phyloP scores from a whole-genome alignment of 1,284 basidiomycete species.

The Ustilago shanxiensis region DNA sequence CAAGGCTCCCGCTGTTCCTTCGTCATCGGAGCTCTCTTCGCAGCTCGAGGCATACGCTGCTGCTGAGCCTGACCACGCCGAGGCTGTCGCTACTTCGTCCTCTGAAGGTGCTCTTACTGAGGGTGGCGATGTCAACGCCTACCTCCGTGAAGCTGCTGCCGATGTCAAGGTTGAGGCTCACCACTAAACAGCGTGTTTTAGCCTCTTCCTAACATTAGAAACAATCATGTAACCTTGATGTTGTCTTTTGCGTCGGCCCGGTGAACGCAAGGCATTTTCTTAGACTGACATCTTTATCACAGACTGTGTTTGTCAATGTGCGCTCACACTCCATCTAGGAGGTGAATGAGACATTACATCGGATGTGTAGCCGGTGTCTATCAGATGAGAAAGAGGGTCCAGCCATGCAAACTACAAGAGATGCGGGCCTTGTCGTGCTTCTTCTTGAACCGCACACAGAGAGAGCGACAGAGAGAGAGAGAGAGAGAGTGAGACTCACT shows the following conservation, averaged over 20 bases:
- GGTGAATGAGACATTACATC: background rate
- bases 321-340: background rate
- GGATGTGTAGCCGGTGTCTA: background rate
- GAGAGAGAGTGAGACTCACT: too few relatives aligned
- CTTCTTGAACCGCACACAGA: background rate
- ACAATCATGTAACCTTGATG: conserved; percentile 8
- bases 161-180: conserved; percentile 66
- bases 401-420: background rate
- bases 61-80: conserved; percentile 64
- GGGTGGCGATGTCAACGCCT: conserved; percentile 69
- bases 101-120: conserved; percentile 53
- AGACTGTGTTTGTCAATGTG: background rate
- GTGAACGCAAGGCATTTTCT: conserved; percentile 18
- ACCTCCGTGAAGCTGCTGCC: conserved; percentile 67
- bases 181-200: conserved; percentile 55
- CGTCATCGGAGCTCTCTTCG: conserved; percentile 70
- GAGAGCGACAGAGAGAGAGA: too few relatives aligned
- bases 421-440: background rate
- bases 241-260: conserved; percentile 13
- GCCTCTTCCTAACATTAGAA: conserved; percentile 1
- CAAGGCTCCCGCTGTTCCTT: conserved; percentile 70
- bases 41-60: conserved; percentile 71
- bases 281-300: conserved; percentile 13
- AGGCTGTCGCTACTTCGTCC: conserved; percentile 43
- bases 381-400: background rate